These are phyloP conservation scores for Yamadazyma takamatsuzukensis DNA, from an alignment of 805 yeast genomes.

Conservation along the genomic window DNA sequence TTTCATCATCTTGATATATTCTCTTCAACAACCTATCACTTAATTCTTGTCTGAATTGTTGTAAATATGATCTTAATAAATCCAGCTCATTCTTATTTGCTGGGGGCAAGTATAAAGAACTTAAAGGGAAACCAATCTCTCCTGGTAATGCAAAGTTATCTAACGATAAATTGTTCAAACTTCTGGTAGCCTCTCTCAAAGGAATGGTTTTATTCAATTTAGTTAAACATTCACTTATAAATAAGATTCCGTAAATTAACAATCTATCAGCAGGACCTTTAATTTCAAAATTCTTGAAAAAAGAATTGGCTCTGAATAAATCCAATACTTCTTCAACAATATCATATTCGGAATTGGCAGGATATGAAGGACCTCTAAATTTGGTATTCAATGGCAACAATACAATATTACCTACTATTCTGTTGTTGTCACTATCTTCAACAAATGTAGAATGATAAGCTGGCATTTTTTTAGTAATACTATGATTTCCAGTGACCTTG, in stretches of 20 bases:
- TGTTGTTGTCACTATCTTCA: slow-evolving; percentile 53
- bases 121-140: slow-evolving; percentile 90
- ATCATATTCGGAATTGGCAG: slow-evolving; percentile 73
- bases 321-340: slow-evolving; percentile 89
- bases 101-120: slow-evolving; percentile 73
- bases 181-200: slow-evolving; percentile 57
- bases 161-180: slow-evolving; percentile 79
- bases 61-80: slow-evolving; percentile 72
- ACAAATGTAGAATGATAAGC: slow-evolving; percentile 82
- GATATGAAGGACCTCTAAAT: slow-evolving; percentile 87
- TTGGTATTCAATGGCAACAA: slow-evolving; percentile 82
- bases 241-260: slow-evolving; percentile 89
- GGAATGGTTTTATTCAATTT: slow-evolving; percentile 49
- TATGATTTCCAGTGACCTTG: no score
- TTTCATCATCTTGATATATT: slow-evolving; percentile 56
- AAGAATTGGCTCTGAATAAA: slow-evolving; percentile 91
- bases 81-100: slow-evolving; percentile 72
- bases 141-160: slow-evolving; percentile 93
- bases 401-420: slow-evolving; percentile 75
- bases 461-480: slow-evolving; percentile 36
- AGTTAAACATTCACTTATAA: slow-evolving; percentile 78
- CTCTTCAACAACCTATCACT: slow-evolving; percentile 74
- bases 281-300: slow-evolving; percentile 95
- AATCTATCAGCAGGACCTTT: slow-evolving; percentile 93
- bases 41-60: slow-evolving; percentile 93